Base-by-base conservation (phyloP, 2,329 filamentous ascomycete genomes). In the Gaeumannomyces tritici region DNA sequence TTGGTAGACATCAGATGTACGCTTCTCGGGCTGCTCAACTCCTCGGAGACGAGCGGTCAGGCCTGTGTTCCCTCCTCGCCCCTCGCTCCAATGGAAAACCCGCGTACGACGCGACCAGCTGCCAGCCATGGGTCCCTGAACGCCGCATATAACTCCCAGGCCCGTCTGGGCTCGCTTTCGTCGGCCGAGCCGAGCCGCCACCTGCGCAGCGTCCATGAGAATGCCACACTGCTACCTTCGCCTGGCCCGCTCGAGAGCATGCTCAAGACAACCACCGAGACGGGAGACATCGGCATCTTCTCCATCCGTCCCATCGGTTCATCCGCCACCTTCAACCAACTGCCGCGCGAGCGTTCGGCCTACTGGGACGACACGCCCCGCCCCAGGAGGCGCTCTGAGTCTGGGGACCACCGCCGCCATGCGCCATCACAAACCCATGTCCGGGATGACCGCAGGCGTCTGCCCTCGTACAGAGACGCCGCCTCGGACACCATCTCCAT, bases 241-340 rank as follows among this genome's bases (percentile, higher is more conserved):
- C 81, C 83, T 0, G 82, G 80, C 6, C 81, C 81, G 2, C 73
- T 87, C n/a, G 80, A 85, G 66, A 81, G 83, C 70, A 87, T 88
- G 85, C 75, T 88, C 63, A 87, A 83, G 73, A 87, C 81, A 4
- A 86, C 83, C 1, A 87, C 84, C 0, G 85, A 88, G 69, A 86
- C 84, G 11, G 84, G 85, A n/a, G 83, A 88, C 66, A 84, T 86
- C 66, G 84, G 83, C 5, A 73, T 82, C 60, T 87, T 86, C 70
- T 84, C 81, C 61, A 83, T 85, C 66, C 78, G 75, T 58, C 75
- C 79, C 9, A 62, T 74, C 21, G 71, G 70, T 12, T 73, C 75
- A 15, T 72, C 72, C 7, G 70, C 71, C 13, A 68, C 71, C 9
- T 71, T 71, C 60, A 70, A 71, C 51, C 68, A 69, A 8, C 65